Evolutionary conservation across 768 basidiomycete species (phyloP).

Genomic region (Boletus barrowsii): DNA sequence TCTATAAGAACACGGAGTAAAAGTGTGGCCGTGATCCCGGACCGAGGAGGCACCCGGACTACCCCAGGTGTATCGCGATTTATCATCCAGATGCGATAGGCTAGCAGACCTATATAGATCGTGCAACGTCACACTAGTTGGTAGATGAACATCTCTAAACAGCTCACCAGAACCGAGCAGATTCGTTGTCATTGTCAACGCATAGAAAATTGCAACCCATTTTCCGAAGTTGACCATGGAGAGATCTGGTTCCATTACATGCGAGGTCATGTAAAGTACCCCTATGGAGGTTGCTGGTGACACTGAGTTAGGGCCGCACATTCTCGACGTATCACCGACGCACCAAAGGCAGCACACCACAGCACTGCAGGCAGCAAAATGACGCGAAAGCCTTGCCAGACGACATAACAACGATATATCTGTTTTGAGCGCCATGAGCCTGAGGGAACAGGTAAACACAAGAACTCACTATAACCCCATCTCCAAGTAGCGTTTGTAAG

Average conservation of each 20-base stretch:
- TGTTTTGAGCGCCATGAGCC: not conserved
- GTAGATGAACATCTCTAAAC: not conserved
- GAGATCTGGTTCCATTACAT: not conserved
- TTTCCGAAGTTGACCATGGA: not conserved
- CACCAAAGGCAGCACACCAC: slow-evolving; percentile 20
- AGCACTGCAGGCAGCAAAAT: slow-evolving; percentile 12
- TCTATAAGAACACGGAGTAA: slow-evolving; percentile 19
- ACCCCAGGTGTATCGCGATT: slow-evolving; percentile 6
- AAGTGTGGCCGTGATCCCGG: not conserved
- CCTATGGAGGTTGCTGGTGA: slow-evolving; percentile 9
- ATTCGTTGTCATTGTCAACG: slow-evolving; percentile 21
- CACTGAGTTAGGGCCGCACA: not conserved
- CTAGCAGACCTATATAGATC: slow-evolving; percentile 8
- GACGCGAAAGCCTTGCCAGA: slow-evolving; percentile 15
- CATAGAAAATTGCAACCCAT: slow-evolving; percentile 18
- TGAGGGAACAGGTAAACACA: not conserved
- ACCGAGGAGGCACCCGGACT: slow-evolving; percentile 10
- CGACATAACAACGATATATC: slow-evolving; percentile 26
- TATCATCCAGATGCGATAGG: slow-evolving; percentile 16
- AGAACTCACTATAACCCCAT: slow-evolving; percentile 16
- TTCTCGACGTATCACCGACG: not conserved
- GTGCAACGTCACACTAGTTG: not conserved
- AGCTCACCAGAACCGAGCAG: slow-evolving; percentile 18
- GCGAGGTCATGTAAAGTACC: slow-evolving; percentile 3
- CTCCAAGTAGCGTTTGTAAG: slow-evolving; percentile 25